Evolutionary conservation across 2,329 filamentous ascomycete species (phyloP).

Genomic region (Chaetomium olivaceum): DNA sequence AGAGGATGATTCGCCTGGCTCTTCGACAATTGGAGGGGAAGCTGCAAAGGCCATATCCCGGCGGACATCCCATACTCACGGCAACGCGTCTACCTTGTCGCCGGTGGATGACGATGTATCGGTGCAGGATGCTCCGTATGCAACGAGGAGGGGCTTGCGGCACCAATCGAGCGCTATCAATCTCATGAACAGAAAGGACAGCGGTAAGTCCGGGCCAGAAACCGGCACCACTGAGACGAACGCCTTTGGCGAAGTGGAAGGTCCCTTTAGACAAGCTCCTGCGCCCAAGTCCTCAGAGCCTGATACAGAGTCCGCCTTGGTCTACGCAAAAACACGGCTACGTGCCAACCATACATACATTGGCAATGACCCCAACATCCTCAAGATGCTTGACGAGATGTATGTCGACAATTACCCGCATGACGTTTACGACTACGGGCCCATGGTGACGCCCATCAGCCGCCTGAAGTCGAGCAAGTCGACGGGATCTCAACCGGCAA

Average conservation of each 20-base stretch:
- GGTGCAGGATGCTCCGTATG: constrained; percentile 45
- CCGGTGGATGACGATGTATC: constrained; percentile 35
- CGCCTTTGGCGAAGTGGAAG: constrained; percentile 61
- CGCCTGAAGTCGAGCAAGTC: constrained; percentile 52
- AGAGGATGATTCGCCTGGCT: constrained; percentile 35
- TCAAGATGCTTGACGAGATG: constrained; percentile 78
- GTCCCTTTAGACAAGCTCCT: constrained; percentile 49
- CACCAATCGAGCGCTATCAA: constrained; percentile 61
- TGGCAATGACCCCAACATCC: constrained; percentile 71
- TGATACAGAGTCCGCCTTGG: constrained; percentile 36
- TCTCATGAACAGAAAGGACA: constrained; percentile 60
- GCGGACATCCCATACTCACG: constrained; percentile 38
- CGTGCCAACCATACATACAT: constrained; percentile 77
- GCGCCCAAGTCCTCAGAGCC: constrained; percentile 38
- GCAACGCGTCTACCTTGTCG: constrained; percentile 27
- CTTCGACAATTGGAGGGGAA: constrained; percentile 34
- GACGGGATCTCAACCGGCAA: constrained; percentile 50
- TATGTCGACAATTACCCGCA: constrained; percentile 72
- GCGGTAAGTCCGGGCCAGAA: constrained; percentile 58
- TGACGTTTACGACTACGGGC: constrained; percentile 72
- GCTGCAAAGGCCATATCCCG: constrained; percentile 44
- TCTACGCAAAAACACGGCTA: constrained; percentile 47
- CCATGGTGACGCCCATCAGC: constrained; percentile 70
- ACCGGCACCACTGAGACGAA: constrained; percentile 61
- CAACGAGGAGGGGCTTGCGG: constrained; percentile 50